These are phyloP conservation scores for Ganoderma boninense DNA, from an alignment of 1,284 basidiomycete genomes.

Conservation along the genomic window DNA sequence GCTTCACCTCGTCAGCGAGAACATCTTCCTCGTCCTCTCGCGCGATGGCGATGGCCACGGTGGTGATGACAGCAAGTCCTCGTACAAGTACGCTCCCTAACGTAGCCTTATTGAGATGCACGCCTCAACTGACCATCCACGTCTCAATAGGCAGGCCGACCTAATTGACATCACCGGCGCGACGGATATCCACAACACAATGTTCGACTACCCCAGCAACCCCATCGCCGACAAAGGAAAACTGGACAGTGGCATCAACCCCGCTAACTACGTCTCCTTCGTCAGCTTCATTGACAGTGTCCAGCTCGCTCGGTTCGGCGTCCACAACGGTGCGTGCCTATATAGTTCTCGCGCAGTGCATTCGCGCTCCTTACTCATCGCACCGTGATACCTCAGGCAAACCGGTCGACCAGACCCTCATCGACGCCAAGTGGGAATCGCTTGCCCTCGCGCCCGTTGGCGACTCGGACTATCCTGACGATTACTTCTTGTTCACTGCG, in stretches of 20 bases:
- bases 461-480: conserved; percentile 60
- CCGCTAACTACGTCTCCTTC: conserved; percentile 65
- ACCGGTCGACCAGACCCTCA: conserved; percentile 59
- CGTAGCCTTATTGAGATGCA: neutral
- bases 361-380: neutral
- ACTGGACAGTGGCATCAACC: conserved; percentile 57
- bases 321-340: conserved; percentile 56
- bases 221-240: conserved; percentile 61
- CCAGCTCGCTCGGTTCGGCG: conserved; percentile 67
- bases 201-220: conserved; percentile 63
- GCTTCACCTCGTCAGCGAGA: conserved; percentile 60
- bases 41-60: conserved; percentile 72
- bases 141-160: conserved; percentile 55
- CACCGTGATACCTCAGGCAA: conserved; percentile 30
- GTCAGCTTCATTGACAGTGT: conserved; percentile 59
- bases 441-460: conserved; percentile 65
- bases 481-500: conserved; percentile 73
- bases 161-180: conserved; percentile 64
- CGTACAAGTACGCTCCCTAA: conserved; percentile 59
- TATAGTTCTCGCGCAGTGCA: neutral
- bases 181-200: conserved; percentile 67
- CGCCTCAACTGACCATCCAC: neutral
- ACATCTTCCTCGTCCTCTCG: conserved; percentile 65
- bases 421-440: conserved; percentile 76
- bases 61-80: conserved; percentile 55